Evolutionary conservation across 2,329 filamentous ascomycete genomes (phyloP).

Genomic region (Pezicula neosporulosa): DNA sequence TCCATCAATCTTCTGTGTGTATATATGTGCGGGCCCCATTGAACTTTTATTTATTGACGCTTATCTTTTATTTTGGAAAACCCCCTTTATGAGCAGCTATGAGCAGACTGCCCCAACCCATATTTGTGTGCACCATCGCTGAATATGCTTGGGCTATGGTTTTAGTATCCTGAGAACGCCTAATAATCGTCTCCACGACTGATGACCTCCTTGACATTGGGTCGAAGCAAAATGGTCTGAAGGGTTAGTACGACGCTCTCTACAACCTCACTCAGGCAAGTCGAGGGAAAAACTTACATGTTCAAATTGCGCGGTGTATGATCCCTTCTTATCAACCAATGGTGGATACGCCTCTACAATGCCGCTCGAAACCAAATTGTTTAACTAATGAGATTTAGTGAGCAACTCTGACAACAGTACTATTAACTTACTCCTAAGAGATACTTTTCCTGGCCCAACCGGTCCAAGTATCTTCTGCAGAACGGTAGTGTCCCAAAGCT

Average conservation of each 20-base stretch:
- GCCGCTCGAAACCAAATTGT: constrained; percentile 76
- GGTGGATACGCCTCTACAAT: constrained; percentile 91
- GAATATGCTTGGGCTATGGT: neutral
- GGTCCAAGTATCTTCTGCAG: constrained; percentile 86
- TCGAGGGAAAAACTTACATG: constrained; percentile 54
- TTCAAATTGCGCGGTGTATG: constrained; percentile 91
- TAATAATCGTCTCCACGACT: constrained; percentile 83
- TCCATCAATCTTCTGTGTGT: too few species aligned
- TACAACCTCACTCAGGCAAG: neutral
- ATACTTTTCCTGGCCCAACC: constrained; percentile 93
- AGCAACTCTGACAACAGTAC: neutral
- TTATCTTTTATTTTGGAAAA: too few species aligned
- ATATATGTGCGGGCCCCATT: too few species aligned
- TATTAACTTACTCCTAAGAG: constrained; percentile 69
- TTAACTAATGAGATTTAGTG: constrained; percentile 57
- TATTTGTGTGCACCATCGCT: too few species aligned
- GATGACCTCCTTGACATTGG: constrained; percentile 82
- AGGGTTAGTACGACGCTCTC: constrained; percentile 7
- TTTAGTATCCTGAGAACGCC: neutral
- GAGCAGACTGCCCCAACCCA: too few species aligned
- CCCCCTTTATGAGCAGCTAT: too few species aligned
- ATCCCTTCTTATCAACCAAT: constrained; percentile 87
- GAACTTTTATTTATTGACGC: too few species aligned
- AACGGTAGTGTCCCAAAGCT: constrained; percentile 94
- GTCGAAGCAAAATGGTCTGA: constrained; percentile 73